phyloP scores from a whole-genome alignment of 352 stramenopile genomes.

The Globisporangium recalcitrans region DNA sequence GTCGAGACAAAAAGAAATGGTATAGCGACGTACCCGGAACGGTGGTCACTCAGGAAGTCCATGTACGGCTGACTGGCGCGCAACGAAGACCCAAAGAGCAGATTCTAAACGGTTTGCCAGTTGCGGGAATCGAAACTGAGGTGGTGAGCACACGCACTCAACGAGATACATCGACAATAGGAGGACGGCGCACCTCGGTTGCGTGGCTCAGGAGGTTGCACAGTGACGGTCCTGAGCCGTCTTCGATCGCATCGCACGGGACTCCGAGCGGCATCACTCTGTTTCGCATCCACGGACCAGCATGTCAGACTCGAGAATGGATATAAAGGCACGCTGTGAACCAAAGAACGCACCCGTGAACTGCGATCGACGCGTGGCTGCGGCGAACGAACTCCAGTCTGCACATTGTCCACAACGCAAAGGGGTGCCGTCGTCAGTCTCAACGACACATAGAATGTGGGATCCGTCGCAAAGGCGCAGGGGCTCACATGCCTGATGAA shows the following conservation, averaged over 20 bases:
- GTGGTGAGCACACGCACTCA: not conserved
- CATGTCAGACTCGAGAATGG: not conserved
- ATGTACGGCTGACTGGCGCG: conserved; percentile 45
- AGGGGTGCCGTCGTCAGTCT: not conserved
- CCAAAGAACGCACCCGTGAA: conserved; percentile 46
- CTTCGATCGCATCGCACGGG: conserved; percentile 47
- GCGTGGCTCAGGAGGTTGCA: conserved; percentile 59
- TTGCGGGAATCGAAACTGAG: not conserved
- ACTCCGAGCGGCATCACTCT: conserved; percentile 45
- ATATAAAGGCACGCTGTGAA: not conserved
- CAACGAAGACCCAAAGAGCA: conserved; percentile 45
- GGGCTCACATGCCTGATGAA: conserved; percentile 38
- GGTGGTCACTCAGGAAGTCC: conserved; percentile 45
- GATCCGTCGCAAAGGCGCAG: not conserved
- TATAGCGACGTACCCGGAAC: conserved; percentile 29
- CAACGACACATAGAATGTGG: not conserved
- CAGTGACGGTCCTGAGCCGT: conserved; percentile 45
- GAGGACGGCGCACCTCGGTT: conserved; percentile 32
- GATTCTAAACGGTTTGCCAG: conserved; percentile 21
- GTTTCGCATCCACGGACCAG: not conserved
- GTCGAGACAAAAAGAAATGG: not conserved
- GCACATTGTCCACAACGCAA: not conserved
- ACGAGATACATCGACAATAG: not conserved
- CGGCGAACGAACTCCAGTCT: conserved; percentile 56
- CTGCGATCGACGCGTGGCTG: conserved; percentile 45